Conservation (phyloP, 345 rosid species). For the Linum usitatissimum region DNA sequence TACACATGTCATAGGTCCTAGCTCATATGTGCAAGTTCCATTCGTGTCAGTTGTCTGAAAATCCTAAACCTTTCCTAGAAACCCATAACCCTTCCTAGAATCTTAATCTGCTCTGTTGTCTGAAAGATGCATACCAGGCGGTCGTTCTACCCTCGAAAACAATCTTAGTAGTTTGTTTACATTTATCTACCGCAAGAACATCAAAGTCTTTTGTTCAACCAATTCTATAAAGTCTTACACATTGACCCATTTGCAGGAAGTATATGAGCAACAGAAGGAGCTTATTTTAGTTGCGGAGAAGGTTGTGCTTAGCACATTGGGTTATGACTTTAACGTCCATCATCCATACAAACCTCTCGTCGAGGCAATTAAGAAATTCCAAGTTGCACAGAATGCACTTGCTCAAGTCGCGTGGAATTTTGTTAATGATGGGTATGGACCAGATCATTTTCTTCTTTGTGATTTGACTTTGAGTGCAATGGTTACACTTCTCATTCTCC, state of each 20-base stretch:
- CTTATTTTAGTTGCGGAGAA: conserved; percentile 62
- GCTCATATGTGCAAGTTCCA: too few relatives aligned
- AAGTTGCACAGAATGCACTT: conserved; percentile 66
- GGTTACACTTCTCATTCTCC: conserved; percentile 31
- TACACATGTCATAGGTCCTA: too few relatives aligned
- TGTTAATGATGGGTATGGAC: conserved; percentile 70
- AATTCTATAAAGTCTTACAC: not conserved
- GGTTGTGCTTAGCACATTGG: conserved; percentile 71
- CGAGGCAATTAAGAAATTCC: conserved; percentile 73
- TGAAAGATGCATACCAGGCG: too few relatives aligned
- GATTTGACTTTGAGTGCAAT: conserved; percentile 10
- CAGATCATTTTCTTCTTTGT: conserved; percentile 10
- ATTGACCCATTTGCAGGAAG: conserved; percentile 42
- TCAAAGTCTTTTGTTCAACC: too few relatives aligned
- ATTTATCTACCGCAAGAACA: too few relatives aligned
- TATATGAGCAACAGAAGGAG: conserved; percentile 75
- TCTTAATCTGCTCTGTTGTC: too few relatives aligned
- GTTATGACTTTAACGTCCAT: conserved; percentile 65
- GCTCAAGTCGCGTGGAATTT: conserved; percentile 83
- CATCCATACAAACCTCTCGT: conserved; percentile 81
- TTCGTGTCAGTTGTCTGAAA: too few relatives aligned
- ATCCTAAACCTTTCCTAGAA: not conserved
- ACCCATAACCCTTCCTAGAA: too few relatives aligned
- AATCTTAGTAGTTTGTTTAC: too few relatives aligned
- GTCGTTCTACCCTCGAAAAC: too few relatives aligned